Evolutionary conservation across 371 early-diverging fungal genomes (phyloP).

Genomic region (Actinomortierella ambigua): DNA sequence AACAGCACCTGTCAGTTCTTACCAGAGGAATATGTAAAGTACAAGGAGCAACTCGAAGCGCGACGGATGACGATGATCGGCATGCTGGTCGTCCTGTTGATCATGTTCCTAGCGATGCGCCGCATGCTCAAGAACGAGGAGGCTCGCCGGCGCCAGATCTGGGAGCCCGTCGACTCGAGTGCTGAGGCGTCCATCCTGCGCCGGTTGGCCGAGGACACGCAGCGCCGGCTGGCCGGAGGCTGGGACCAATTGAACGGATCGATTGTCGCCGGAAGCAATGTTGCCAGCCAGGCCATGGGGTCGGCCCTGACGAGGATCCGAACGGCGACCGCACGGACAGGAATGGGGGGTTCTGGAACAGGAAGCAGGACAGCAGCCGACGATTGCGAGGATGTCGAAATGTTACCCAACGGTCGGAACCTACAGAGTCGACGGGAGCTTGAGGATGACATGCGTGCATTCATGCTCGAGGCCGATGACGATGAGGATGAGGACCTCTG

Average conservation of each 20-base stretch:
- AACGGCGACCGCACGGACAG: conserved; percentile 29
- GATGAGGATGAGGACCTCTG: conserved; percentile 38
- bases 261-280: conserved; percentile 39
- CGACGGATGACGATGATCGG: conserved; percentile 42
- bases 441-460: conserved; percentile 43
- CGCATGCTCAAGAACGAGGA: conserved; percentile 46
- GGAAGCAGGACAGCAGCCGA: conserved; percentile 23
- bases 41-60: conserved; percentile 30
- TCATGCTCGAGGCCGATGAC: conserved; percentile 39
- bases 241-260: conserved; percentile 44
- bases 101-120: conserved; percentile 36
- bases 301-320: conserved; percentile 39
- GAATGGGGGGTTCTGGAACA: conserved; percentile 3
- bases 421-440: conserved; percentile 33
- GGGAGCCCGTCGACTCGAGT: conserved; percentile 47
- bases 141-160: conserved; percentile 38
- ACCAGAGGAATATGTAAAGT: conserved; percentile 19
- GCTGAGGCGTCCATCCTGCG: conserved; percentile 41
- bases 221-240: conserved; percentile 38
- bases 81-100: conserved; percentile 39
- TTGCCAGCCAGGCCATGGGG: conserved; percentile 35
- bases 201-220: conserved; percentile 40
- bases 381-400: conserved; percentile 45
- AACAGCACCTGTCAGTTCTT: conserved; percentile 42
- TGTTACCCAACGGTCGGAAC: conserved; percentile 40